phyloP scores from a whole-genome alignment of 345 rosid genomes.

The Rubroshorea leprosula region DNA sequence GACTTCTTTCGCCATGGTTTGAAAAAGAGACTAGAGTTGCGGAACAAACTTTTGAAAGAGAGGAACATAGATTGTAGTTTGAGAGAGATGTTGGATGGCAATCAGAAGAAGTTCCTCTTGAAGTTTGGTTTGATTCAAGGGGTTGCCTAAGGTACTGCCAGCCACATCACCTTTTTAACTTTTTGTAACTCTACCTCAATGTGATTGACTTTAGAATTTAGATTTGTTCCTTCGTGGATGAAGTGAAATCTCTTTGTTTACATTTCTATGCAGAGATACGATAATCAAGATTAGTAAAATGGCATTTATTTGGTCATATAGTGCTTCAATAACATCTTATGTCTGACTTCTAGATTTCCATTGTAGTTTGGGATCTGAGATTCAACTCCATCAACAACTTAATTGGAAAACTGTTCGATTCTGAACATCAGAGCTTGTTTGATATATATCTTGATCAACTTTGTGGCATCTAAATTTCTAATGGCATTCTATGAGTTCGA shows the following conservation, averaged over 20 bases:
- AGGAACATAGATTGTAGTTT: conserved; percentile 53
- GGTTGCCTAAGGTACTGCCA: conserved; percentile 23
- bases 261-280: conserved; percentile 14
- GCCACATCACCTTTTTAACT: conserved; percentile 5
- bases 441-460: too few relatives aligned
- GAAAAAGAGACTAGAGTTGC: conserved; percentile 54
- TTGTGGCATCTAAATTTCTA: too few relatives aligned
- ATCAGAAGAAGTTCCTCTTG: conserved; percentile 44
- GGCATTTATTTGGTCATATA: too few relatives aligned
- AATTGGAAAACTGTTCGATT: too few relatives aligned
- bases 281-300: conserved; percentile 9
- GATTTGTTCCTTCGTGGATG: neutral
- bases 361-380: too few relatives aligned
- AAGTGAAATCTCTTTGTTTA: conserved; percentile 13
- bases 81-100: conserved; percentile 70
- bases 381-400: too few relatives aligned
- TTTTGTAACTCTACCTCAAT: conserved; percentile 12
- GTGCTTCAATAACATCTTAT: too few relatives aligned
- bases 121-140: conserved; percentile 46
- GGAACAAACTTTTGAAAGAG: conserved; percentile 52
- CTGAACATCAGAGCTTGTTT: too few relatives aligned
- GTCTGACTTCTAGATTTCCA: too few relatives aligned
- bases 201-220: neutral
- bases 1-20: conserved; percentile 64
- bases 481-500: too few relatives aligned